phyloP scores from a whole-genome alignment of 192 early-diverging fungal genomes.

The Gaertneriomyces sp. region DNA sequence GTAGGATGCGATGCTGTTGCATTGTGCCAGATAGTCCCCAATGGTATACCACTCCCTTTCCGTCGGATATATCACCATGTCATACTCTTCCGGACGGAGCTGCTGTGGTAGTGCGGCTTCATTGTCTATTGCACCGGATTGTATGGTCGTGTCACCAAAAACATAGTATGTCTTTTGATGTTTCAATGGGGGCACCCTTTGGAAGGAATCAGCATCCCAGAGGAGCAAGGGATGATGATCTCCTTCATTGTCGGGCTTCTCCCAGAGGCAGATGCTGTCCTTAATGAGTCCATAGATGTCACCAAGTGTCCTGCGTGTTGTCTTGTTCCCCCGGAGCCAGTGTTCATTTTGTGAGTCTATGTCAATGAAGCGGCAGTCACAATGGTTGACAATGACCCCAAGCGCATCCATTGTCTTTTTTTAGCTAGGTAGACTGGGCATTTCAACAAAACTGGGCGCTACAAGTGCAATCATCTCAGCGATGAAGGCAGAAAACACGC shows the following conservation, averaged over 20 bases:
- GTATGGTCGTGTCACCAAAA: not conserved
- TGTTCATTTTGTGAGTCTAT: not conserved
- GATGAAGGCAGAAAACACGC: no score
- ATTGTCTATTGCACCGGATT: no score
- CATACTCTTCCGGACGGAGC: not conserved
- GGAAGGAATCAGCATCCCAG: not conserved
- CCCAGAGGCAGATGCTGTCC: not conserved
- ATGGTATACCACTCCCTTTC: not conserved
- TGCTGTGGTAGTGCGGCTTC: not conserved
- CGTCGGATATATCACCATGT: not conserved
- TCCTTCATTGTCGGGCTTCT: not conserved
- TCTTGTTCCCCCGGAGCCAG: not conserved
- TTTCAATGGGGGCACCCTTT: not conserved
- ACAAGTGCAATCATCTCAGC: no score
- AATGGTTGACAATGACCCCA: not conserved
- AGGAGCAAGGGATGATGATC: no score
- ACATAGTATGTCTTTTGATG: constrained; percentile 2
- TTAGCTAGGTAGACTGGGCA: no score
- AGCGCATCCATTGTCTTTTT: not conserved
- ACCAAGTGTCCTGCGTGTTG: not conserved
- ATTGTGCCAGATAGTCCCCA: not conserved
- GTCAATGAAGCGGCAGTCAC: constrained; percentile 1
- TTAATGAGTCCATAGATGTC: not conserved
- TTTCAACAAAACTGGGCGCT: no score
- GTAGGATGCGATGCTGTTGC: not conserved